A percentile compares a stretch with the other conserved stretches of the same genome.
These are phyloP conservation scores for Diversispora epigaea DNA, from an alignment of 192 early-diverging fungal species.

Conservation along the genomic window DNA sequence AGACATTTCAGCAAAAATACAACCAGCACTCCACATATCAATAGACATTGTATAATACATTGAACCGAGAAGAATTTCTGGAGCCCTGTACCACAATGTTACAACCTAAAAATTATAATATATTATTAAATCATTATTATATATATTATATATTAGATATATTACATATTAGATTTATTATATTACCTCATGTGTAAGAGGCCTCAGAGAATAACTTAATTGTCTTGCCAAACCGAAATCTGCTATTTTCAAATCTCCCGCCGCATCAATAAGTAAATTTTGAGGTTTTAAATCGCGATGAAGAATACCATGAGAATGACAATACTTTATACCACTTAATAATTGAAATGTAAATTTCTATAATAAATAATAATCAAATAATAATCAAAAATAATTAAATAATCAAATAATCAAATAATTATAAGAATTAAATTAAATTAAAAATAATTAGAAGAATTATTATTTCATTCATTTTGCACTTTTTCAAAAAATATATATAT, in stretches of 20 bases:
- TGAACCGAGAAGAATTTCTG: conserved; percentile 92
- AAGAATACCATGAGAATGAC: conserved; percentile 88
- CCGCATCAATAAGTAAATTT: conserved; percentile 91
- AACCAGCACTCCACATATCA: conserved; percentile 98
- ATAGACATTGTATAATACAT: conserved; percentile 88
- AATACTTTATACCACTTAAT: conserved; percentile 81
- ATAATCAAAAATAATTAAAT: not conserved
- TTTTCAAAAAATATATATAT: not conserved
- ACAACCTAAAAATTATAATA: conserved; percentile 59
- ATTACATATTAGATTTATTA: not conserved
- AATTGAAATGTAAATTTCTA: conserved; percentile 94
- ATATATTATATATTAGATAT: not conserved
- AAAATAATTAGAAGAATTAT: not conserved
- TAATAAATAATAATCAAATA: not conserved
- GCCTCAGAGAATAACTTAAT: conserved; percentile 85
- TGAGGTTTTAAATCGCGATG: conserved; percentile 99
- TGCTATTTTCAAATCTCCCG: conserved; percentile 85
- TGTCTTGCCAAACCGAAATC: conserved; percentile 96
- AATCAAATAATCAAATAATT: not conserved
- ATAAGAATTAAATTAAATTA: not conserved
- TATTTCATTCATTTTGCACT: no score
- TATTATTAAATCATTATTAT: not conserved
- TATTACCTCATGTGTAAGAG: conserved; percentile 88
- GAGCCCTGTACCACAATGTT: conserved; percentile 93
- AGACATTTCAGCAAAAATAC: conserved; percentile 96